Evolutionary conservation across 2,329 filamentous ascomycete species (phyloP), one percentile per base, ranked within the genome.

Genomic region (Xylaria sp.): DNA sequence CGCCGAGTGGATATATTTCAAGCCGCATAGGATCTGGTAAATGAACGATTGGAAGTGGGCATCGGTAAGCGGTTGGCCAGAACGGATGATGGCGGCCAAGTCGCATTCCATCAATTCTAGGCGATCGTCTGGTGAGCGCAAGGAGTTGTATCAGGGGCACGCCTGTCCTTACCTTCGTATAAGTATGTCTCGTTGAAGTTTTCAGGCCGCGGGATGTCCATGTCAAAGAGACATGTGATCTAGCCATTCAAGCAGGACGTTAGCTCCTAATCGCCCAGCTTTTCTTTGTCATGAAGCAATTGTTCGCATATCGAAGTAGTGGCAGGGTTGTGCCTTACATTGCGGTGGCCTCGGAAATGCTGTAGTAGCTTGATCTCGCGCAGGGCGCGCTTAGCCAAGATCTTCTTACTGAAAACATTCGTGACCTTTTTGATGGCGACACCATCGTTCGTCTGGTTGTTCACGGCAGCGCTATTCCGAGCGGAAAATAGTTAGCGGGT

Each of bases 381-480:
- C 80, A 99, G 77, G 45, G 94, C 94, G 70, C 94, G 90, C 86
- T 99, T 99, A 68, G 94, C 94, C 64, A 99, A 83, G 66, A 99
- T 99, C 86, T 97, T 97, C 80, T 99, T 99, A 84, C 92, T 97
- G 77, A 99, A 99, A 68, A 99, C 93, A 89, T 99, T 99, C 79
- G 94, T 99, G 73, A 99, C 91, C 78, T 99, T 99, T 78, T 99
- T 99, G 81, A 99, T 94, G 68, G 94, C 94, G 60, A 99, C 92
- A 39, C 93, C 92, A 72, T 99, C 94, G 69, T 86, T 88, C 26
- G 90, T 95, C 74, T 92, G 86, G 71, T 86, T 88, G 81, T 97
- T 97, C 63, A 91, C 90, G 51, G 94, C 94, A 56, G 94, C 93
- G 75, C 92, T 96, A 72, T 61, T 60, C 60, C 18, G 29, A 26